Evolutionary conservation across 352 stramenopile genomes (phyloP).

Genomic region (Halophytophthora polymorphica): DNA sequence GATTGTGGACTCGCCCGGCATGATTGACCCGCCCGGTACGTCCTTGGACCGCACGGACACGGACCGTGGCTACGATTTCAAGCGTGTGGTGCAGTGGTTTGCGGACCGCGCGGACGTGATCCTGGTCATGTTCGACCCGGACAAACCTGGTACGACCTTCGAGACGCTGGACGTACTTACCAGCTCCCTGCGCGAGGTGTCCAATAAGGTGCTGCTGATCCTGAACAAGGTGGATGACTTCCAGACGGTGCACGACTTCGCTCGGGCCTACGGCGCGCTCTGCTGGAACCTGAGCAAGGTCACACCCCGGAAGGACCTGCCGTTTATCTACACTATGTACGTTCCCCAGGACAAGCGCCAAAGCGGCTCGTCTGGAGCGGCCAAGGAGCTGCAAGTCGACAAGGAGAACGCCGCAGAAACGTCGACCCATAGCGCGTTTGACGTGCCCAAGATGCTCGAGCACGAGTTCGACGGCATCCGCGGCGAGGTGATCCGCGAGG

Average conservation of each 20-base stretch:
- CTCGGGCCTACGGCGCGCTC: slow-evolving; percentile 75
- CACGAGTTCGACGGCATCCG: slow-evolving; percentile 85
- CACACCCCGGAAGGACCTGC: slow-evolving; percentile 82
- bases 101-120: slow-evolving; percentile 83
- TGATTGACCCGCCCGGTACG: slow-evolving; percentile 80
- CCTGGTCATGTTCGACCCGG: slow-evolving; percentile 88
- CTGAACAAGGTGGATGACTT: slow-evolving; percentile 91
- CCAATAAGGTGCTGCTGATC: slow-evolving; percentile 82
- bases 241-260: slow-evolving; percentile 84
- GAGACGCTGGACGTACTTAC: slow-evolving; percentile 87
- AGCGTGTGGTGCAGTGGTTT: slow-evolving; percentile 85
- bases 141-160: slow-evolving; percentile 87
- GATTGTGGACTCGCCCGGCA: slow-evolving; percentile 83
- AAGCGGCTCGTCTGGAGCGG: slow-evolving; percentile 1
- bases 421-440: slow-evolving; percentile 9
- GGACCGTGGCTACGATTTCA: slow-evolving; percentile 86
- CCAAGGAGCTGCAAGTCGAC: slow-evolving; percentile 6
- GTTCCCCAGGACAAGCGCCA: slow-evolving; percentile 63
- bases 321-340: slow-evolving; percentile 90
- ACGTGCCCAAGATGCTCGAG: slow-evolving; percentile 75
- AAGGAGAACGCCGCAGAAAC: slow-evolving; percentile 14
- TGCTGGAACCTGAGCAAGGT: slow-evolving; percentile 90
- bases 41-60: slow-evolving; percentile 62
- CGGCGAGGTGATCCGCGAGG: slow-evolving; percentile 80
- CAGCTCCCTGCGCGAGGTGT: slow-evolving; percentile 65